Evolutionary conservation across 345 rosid species (phyloP), one percentile per base, ranked within the genome.

Genomic region (Eucalyptus cloeziana): DNA sequence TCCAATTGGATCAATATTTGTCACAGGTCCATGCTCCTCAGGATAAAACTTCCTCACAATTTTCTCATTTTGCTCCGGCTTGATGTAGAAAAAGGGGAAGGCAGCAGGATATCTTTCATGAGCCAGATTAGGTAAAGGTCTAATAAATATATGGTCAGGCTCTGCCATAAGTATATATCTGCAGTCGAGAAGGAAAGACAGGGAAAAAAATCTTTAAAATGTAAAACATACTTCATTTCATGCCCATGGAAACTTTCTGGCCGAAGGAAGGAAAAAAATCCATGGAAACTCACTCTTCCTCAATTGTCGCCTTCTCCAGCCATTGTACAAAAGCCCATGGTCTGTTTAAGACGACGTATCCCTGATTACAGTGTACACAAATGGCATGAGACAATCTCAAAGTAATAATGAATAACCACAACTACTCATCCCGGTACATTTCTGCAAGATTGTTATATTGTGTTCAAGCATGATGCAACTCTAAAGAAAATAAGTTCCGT

Each of bases 321-420:
- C 99, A 97, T 85, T 97, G 99, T 88, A 95, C 99, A 87, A 98
- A 98, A 7, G 99, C 99, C 98, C 99, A 98, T 40, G 99, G 99
- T 91, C 99, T 95, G 90, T 98, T 97, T 88, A 98, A 93, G 90
- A 98, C 99, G 88, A 97, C 94, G 90, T 98, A 98, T 58, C 99
- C 99, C 99, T 98, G 96, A n/a, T 89, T 11, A 87, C 15, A 4
- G 27, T 76, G 85, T 6, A 76, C 85, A 76, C 89, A 30, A 83
- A 87, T 87, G 21, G 49, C 85, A 87, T 69, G 37, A 67, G 62
- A 45, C 51, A 54, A 43, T 24, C n/a, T 31, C 30, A 15, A 40
- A 62, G 49, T 69, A 19, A 49, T 49, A 25, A 22, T 47, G 40
- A 47, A 27, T 30, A 85, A 45, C 22, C 40, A 45, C 25, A 49